Base-by-base conservation (phyloP, 2,329 filamentous ascomycete genomes). In the Orbilia blumenaviensis region DNA sequence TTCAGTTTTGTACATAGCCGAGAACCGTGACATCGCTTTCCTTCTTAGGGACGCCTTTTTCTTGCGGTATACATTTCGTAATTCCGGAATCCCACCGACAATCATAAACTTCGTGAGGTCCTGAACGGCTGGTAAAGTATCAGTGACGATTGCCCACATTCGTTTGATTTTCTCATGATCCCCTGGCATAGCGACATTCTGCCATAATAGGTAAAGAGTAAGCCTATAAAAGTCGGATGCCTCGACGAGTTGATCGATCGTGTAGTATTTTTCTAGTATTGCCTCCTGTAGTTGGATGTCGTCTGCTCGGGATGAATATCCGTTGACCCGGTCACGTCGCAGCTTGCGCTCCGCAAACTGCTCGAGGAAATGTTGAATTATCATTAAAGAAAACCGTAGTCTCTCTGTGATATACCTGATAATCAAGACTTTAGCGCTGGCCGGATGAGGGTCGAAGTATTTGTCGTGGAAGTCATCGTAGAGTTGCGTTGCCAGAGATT, bases 261-360 rank as follows among this genome's bases (percentile, higher is more conserved):
- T 76, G 21, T 76, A 76, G 32, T 76, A 76, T 61, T 76, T 76
- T 54, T 76, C 72, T 60, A 76, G 54, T 38, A 76, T 76, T 5
- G 72, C 72, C 25, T 76, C 72, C 14, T 76, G 72, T 7, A 76
- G 32, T 44, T 64, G 64, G 14, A 76, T 76, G 25, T 76, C 72
- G 60, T 76, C 72, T 2, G 64, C 58, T 21, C 64, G 16, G 12
- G 72, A 68, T 23, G 72, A 32, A 18, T 41, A 76, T 44, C 72
- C 72, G 16, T 64, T 76, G 7, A 54, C 18, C 12, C 64, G 52
- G 27, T 76, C 72, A 52, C 62, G 58, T 41, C 72, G 36, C 27
- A 69, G 58, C 7, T 76, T 76, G 6, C 72, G 64, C 50, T 76
- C 72, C 3, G 72, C 72, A 36, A 76, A 69, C 36, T 76, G 72